These are phyloP conservation scores for Porogramme epimiltina DNA, from an alignment of 1,284 basidiomycete species.

Conservation along the genomic window DNA sequence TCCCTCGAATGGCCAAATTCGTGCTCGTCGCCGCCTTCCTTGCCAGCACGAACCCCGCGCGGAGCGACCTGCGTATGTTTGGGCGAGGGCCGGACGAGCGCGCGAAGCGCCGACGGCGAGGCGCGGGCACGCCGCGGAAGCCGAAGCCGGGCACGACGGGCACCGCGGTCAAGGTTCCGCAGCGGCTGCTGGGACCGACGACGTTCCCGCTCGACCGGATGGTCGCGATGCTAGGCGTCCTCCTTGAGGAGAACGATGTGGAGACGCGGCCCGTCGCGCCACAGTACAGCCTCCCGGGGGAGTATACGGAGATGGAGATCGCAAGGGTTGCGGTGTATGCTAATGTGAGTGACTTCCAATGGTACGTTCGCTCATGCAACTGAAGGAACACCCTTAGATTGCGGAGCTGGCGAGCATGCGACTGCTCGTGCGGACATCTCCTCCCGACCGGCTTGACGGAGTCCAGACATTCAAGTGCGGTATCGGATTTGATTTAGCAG, in stretches of 20 bases:
- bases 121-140: conserved; percentile 42
- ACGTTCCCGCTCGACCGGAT: conserved; percentile 84
- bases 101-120: conserved; percentile 57
- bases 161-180: conserved; percentile 66
- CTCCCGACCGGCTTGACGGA: conserved; percentile 68
- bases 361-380: background rate
- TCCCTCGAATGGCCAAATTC: conserved; percentile 71
- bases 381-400: conserved; percentile 47
- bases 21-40: conserved; percentile 83
- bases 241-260: conserved; percentile 82
- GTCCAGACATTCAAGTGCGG: conserved; percentile 76
- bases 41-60: conserved; percentile 85
- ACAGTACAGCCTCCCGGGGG: conserved; percentile 55
- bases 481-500: conserved; percentile 66
- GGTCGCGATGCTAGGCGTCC: conserved; percentile 79
- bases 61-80: conserved; percentile 83
- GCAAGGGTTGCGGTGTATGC: conserved; percentile 58
- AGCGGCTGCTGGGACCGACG: conserved; percentile 79
- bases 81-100: conserved; percentile 70
- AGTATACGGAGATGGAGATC: conserved; percentile 71
- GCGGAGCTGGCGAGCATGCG: conserved; percentile 71
- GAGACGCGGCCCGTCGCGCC: conserved; percentile 48
- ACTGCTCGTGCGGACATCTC: conserved; percentile 68
- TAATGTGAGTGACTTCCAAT: conserved; percentile 38
- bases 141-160: conserved; percentile 37